Base-by-base conservation (phyloP, 2,329 filamentous ascomycete species). In the Lecanoromycetidae sp. region DNA sequence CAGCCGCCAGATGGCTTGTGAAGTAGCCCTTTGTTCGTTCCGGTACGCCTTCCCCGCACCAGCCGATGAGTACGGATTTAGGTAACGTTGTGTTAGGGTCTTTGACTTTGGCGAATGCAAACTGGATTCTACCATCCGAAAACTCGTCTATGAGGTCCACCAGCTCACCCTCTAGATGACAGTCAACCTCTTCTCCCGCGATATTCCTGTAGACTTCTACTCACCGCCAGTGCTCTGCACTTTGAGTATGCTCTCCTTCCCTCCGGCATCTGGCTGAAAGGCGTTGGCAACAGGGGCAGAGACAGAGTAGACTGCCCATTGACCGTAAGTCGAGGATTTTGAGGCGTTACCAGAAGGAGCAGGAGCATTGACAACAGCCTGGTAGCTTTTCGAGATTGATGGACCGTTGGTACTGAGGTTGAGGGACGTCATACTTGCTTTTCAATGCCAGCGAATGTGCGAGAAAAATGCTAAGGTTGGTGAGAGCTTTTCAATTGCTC, bases 1-100 rank as follows among this genome's bases (percentile, higher is more conserved):
- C 87, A 39, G 87, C 82, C 51, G 84, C 81, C 39, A 91, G 71
- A 67, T 98, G 90, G 68, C 87, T 95, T 56, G 87, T 94, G 63
- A 98, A 98, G 68, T 96, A 96, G 55, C 91, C 91, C 69, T 96
- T 98, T 52, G 90, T 96, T 59, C 90, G 76, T 68, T 98, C 91
- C n/a, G 91, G 91, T 13, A 98, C 91, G 57, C 91, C 91, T 61
- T 93, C 90, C 56, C 91, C 91, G 64, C 91, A 98, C 84, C 91
- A 98, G 56, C 84, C 88, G 62, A 98, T 87, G 56, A 98, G 75
- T 50, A 94, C 86, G 63, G 81, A 84, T 71, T 98, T 98, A 41
- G 90, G 87, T 13, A 98, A 77, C 19, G 74, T 71, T 2, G 84
- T 86, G 65, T 98, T 98, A 46, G 87, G 84, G 62, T 98, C 91